Evolutionary conservation across 495 filamentous ascomycete species (phyloP).

Genomic region (Neurospora pannonica): DNA sequence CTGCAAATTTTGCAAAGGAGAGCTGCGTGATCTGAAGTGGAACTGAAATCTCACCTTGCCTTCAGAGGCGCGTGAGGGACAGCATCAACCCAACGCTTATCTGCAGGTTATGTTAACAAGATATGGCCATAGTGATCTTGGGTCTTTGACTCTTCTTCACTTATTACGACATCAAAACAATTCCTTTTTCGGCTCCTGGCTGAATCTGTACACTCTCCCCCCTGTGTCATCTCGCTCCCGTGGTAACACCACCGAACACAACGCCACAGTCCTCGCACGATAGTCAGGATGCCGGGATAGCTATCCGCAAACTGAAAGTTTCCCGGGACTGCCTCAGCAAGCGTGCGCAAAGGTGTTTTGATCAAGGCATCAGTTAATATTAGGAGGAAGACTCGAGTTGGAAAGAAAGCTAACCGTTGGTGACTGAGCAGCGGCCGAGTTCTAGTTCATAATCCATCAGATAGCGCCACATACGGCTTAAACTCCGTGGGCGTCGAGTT

Average conservation of each 20-base stretch:
- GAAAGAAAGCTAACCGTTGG: not conserved
- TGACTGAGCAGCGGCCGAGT: not conserved
- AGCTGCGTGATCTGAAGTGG: not conserved
- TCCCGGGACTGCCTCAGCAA: not conserved
- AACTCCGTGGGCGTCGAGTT: not conserved
- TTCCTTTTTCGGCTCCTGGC: not conserved
- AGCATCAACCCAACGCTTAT: not conserved
- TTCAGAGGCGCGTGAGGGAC: not conserved
- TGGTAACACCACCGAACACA: slow-evolving; percentile 6
- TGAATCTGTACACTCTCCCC: not conserved
- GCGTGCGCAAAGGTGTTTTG: not conserved
- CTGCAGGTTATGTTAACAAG: not conserved
- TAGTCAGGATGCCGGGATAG: not conserved
- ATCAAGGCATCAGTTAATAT: not conserved
- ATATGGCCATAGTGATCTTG: not conserved
- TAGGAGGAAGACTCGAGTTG: not conserved
- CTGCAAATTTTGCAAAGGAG: not conserved
- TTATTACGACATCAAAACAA: not conserved
- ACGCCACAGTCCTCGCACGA: not conserved
- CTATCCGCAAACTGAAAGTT: not conserved
- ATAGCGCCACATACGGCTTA: not conserved
- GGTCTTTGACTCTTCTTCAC: not conserved
- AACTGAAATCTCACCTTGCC: not conserved
- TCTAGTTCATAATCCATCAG: not conserved
- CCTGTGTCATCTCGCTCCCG: slow-evolving; percentile 5